These are phyloP conservation scores for Taphrina confusa DNA, from an alignment of 1,139 yeast genomes.

Conservation along the genomic window DNA sequence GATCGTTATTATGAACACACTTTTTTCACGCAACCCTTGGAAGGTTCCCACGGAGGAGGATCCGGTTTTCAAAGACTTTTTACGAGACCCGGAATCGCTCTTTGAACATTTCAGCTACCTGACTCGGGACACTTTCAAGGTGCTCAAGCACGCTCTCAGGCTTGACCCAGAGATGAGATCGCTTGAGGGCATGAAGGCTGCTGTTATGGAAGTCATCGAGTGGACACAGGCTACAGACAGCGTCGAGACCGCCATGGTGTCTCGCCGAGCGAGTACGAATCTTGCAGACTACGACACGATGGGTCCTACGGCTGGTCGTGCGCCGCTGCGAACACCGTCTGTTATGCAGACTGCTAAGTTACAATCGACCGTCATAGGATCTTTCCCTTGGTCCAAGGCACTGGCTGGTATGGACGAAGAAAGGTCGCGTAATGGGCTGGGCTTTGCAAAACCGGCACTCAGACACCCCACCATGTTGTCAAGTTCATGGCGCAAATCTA, in stretches of 20 bases:
- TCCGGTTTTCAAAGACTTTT: slow-evolving; percentile 82
- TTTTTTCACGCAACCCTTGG: slow-evolving; percentile 90
- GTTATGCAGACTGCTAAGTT: slow-evolving; percentile 25
- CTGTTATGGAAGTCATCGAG: slow-evolving; percentile 60
- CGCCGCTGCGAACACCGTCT: slow-evolving; percentile 51
- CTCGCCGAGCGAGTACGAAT: slow-evolving; percentile 30
- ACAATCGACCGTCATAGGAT: slow-evolving; percentile 10
- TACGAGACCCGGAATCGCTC: slow-evolving; percentile 80
- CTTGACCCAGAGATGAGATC: slow-evolving; percentile 87
- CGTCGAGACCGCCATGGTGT: slow-evolving; percentile 12
- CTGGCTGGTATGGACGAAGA: slow-evolving; percentile 28
- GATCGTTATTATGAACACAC: slow-evolving; percentile 75
- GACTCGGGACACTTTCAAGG: slow-evolving; percentile 83
- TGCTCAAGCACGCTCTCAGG: slow-evolving; percentile 72
- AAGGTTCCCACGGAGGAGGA: slow-evolving; percentile 78
- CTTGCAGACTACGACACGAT: slow-evolving; percentile 31
- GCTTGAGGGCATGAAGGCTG: slow-evolving; percentile 59
- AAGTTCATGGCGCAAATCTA: slow-evolving; percentile 22
- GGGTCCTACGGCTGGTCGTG: slow-evolving; percentile 44
- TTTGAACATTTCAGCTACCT: slow-evolving; percentile 90
- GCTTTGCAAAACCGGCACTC: slow-evolving; percentile 27
- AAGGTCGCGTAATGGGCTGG: slow-evolving; percentile 27
- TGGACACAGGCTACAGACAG: slow-evolving; percentile 84
- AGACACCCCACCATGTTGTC: slow-evolving; percentile 18
- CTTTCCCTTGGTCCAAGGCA: slow-evolving; percentile 35